phyloP scores from a whole-genome alignment of 129 eudicot species.

The Escallonia rubra region DNA sequence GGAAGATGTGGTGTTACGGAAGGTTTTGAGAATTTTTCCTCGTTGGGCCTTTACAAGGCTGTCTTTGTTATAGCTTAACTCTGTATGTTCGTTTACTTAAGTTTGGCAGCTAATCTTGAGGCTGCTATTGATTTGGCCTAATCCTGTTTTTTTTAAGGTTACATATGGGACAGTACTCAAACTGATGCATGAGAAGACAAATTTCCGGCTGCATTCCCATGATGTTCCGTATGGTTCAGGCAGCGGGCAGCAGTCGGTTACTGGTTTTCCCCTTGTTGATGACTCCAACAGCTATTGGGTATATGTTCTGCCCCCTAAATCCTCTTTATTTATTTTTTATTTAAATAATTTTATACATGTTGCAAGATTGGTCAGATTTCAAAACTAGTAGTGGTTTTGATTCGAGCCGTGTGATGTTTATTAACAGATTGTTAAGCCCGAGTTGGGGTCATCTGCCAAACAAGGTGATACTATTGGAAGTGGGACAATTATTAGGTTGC shows the following conservation, averaged over 20 bases:
- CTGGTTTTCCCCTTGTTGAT: constrained; percentile 57
- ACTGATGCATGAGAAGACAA: constrained; percentile 57
- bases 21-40: too few relatives aligned
- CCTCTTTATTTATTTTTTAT: background rate
- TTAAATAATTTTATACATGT: background rate
- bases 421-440: constrained; percentile 42
- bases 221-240: constrained; percentile 73
- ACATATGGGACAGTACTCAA: constrained; percentile 52
- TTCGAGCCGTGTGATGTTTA: background rate
- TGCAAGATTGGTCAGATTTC: background rate
- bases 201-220: constrained; percentile 52
- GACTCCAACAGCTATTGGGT: constrained; percentile 76
- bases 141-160: constrained; percentile 25
- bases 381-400: background rate
- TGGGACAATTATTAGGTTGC: constrained; percentile 47
- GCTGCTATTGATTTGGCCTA: background rate
- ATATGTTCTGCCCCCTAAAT: background rate
- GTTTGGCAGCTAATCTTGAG: too few relatives aligned
- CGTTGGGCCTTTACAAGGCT: too few relatives aligned
- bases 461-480: constrained; percentile 49
- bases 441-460: constrained; percentile 34
- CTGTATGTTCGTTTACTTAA: too few relatives aligned
- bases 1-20: too few relatives aligned
- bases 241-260: constrained; percentile 69
- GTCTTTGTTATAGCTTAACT: too few relatives aligned